Base-by-base conservation (phyloP, 176 grass and related monocot species). In the Cenchrus americanus region DNA sequence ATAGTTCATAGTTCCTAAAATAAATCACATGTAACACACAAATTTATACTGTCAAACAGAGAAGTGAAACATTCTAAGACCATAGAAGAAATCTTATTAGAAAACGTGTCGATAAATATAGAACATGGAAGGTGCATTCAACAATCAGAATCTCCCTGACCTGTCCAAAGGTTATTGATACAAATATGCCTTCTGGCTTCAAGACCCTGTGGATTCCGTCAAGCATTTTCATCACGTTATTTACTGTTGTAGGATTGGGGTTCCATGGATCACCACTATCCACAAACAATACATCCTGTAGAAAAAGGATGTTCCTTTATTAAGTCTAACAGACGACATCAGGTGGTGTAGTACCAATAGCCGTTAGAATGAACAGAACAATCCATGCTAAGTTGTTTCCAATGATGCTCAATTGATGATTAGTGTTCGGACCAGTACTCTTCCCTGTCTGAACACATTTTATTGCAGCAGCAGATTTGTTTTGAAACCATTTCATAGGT, bases 261-360 rank as follows among this genome's bases (percentile, higher is more conserved):
- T 93, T 90, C 96, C 92, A 98, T n/a, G 93, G 96, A 90, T 98
- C 92, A 10, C 93, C 96, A 87, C 89, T 93, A 67, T 98, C 91
- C 83, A 98, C 96, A 90, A 89, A 96, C 70, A 99, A 81, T 19
- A 89, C 91, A 57, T 99, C 93, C 96, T 96, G 78, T 61, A 62
- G 1, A 84, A 86, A 86, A 91, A 87, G 63, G 80, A 78, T 86
- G 32, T 26, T 55, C 34, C 26, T 72, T 67, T 41, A 71, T 50
- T 59, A 50, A 84, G n/a, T 63, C 43, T 13, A 53, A 47, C 7
- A 53, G 0, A 65, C 15, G 73, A 52, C 41, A 80, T 14, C 60
- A 51, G 23, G 30, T 66, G 18, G 18, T 19, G 62, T 17, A 54
- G 10, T 2, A 60, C 43, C 9, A 23, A 19, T 52, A 46, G 8